Percentiles rank a stretch among this genome's conserved stretches.
These are phyloP conservation scores for Ophiocordyceps sinensis DNA, from an alignment of 2,329 filamentous ascomycete genomes.

Conservation along the genomic window DNA sequence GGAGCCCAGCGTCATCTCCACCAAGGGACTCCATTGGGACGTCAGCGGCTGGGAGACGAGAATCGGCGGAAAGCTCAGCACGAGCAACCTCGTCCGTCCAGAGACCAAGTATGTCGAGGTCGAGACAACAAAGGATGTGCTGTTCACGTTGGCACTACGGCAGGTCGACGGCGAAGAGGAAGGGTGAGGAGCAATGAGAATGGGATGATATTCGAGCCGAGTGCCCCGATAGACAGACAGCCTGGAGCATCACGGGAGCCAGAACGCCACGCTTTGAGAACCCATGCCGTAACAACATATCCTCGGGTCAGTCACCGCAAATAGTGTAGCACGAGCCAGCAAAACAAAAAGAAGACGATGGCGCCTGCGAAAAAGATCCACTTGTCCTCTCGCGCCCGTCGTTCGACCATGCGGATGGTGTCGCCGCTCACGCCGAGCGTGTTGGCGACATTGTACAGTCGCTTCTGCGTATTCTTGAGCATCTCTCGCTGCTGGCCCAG, in stretches of 20 bases:
- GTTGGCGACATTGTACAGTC: slow-evolving; percentile 83
- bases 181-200: slow-evolving; percentile 6
- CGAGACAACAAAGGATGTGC: slow-evolving; percentile 45
- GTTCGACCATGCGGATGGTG: slow-evolving; percentile 92
- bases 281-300: not conserved
- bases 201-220: not conserved
- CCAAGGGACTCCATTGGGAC: slow-evolving; percentile 80
- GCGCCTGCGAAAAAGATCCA: slow-evolving; percentile 93
- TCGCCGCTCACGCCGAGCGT: slow-evolving; percentile 88
- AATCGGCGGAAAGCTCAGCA: slow-evolving; percentile 61
- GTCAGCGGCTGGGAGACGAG: slow-evolving; percentile 66
- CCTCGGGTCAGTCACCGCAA: slow-evolving; percentile 34
- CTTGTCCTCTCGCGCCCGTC: slow-evolving; percentile 85
- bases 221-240: not conserved
- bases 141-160: slow-evolving; percentile 60
- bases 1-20: slow-evolving; percentile 65
- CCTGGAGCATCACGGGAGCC: not conserved
- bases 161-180: slow-evolving; percentile 20
- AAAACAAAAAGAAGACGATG: slow-evolving; percentile 77
- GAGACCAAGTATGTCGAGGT: slow-evolving; percentile 46
- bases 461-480: slow-evolving; percentile 84
- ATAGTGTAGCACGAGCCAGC: slow-evolving; percentile 80
- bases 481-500: slow-evolving; percentile 83
- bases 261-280: slow-evolving; percentile 5
- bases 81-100: slow-evolving; percentile 61